phyloP scores from a whole-genome alignment of 371 early-diverging fungal genomes.

The Lichtheimia ramosa region DNA sequence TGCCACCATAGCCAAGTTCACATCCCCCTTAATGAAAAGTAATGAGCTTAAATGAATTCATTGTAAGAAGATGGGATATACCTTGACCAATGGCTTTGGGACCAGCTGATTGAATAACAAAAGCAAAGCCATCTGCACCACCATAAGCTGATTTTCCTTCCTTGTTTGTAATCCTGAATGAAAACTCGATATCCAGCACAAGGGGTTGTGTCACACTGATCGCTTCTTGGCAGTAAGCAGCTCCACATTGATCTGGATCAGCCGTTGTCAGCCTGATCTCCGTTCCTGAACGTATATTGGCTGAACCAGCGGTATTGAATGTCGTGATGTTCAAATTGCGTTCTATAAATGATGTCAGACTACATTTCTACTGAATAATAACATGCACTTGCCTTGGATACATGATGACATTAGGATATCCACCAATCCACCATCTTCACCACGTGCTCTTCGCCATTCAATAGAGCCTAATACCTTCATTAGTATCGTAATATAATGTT shows the following conservation, averaged over 20 bases:
- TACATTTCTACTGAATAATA: too few species aligned
- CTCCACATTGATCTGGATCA: slow-evolving; percentile 29
- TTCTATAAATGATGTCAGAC: not conserved
- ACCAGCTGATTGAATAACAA: slow-evolving; percentile 32
- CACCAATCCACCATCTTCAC: slow-evolving; percentile 5
- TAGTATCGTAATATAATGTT: not conserved
- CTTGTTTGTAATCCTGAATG: slow-evolving; percentile 31
- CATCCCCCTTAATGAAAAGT: slow-evolving; percentile 31
- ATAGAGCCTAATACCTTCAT: slow-evolving; percentile 6
- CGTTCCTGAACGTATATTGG: not conserved
- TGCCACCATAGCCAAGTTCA: slow-evolving; percentile 46
- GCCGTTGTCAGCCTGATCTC: slow-evolving; percentile 23
- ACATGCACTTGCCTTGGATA: not conserved
- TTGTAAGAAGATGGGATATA: not conserved
- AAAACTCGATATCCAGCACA: slow-evolving; percentile 34
- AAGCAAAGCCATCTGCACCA: slow-evolving; percentile 50
- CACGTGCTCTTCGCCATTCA: slow-evolving; percentile 13
- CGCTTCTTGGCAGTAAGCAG: slow-evolving; percentile 10
- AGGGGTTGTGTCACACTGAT: slow-evolving; percentile 14
- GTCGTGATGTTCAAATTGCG: not conserved
- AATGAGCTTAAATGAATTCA: not conserved
- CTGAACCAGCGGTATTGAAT: not conserved
- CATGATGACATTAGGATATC: not conserved
- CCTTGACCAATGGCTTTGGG: slow-evolving; percentile 35
- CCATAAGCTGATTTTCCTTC: slow-evolving; percentile 17